Evolutionary conservation across 2,329 filamentous ascomycete species (phyloP).

Genomic region (Tolypocladium inflatum): DNA sequence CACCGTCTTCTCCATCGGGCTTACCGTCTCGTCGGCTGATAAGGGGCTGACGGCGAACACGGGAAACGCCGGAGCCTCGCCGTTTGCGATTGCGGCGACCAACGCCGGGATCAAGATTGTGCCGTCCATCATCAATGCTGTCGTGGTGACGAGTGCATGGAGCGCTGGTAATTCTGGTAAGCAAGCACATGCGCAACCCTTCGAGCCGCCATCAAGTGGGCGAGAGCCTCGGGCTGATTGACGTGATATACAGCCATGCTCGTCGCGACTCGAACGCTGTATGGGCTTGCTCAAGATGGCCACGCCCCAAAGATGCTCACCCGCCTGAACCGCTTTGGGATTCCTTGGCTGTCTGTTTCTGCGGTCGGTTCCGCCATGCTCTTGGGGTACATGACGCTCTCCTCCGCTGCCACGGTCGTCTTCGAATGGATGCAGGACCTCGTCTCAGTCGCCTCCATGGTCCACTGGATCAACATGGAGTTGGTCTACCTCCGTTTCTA

Average conservation of each 20-base stretch:
- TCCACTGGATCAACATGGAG: conserved; percentile 42
- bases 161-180: conserved; percentile 9
- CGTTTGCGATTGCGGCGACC: conserved; percentile 41
- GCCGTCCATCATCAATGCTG: conserved; percentile 43
- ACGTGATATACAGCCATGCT: conserved; percentile 4
- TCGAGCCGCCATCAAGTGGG: neutral
- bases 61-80: conserved; percentile 32
- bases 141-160: conserved; percentile 22
- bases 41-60: conserved; percentile 9
- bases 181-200: neutral
- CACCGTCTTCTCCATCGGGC: conserved; percentile 39
- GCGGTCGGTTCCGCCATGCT: conserved; percentile 43
- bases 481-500: conserved; percentile 44
- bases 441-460: conserved; percentile 43
- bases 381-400: conserved; percentile 55
- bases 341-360: conserved; percentile 38
- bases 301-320: conserved; percentile 51
- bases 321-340: conserved; percentile 44
- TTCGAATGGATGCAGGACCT: conserved; percentile 59
- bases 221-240: neutral
- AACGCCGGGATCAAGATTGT: conserved; percentile 39
- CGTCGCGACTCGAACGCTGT: conserved; percentile 49
- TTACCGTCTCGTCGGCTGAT: conserved; percentile 37
- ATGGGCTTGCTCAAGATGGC: conserved; percentile 50
- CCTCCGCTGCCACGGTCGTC: conserved; percentile 44